A percentile compares a stretch with the other conserved stretches of the same genome.
phyloP scores from a whole-genome alignment of 805 yeast species.

The Pichia occidentalis region DNA sequence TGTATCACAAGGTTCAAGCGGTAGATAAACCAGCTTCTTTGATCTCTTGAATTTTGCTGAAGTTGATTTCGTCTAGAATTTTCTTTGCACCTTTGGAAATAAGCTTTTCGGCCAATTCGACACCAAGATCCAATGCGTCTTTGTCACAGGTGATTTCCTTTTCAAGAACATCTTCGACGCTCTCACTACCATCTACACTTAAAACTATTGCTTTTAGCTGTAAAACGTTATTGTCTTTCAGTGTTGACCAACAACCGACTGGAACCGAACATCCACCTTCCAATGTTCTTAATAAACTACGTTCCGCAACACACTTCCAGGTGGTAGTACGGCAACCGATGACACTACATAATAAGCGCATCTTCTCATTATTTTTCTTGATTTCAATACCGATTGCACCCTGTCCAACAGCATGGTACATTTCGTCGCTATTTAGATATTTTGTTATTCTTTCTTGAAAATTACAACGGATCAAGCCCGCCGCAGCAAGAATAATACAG shows the following conservation, averaged over 20 bases:
- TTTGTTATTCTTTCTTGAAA: conserved; percentile 71
- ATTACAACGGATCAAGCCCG: conserved; percentile 76
- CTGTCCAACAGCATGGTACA: conserved; percentile 98
- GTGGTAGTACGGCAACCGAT: conserved; percentile 64
- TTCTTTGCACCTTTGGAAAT: conserved; percentile 73
- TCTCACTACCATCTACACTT: conserved; percentile 71
- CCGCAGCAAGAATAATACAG: conserved; percentile 85
- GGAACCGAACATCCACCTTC: conserved; percentile 99
- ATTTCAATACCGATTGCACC: conserved; percentile 95
- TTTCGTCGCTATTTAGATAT: conserved; percentile 62
- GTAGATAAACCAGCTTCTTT: conserved; percentile 30
- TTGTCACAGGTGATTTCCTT: conserved; percentile 33
- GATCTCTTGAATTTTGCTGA: conserved; percentile 49
- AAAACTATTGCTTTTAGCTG: conserved; percentile 67
- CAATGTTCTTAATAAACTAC: conserved; percentile 75
- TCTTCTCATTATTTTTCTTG: conserved; percentile 55
- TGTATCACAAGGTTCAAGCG: too few species aligned
- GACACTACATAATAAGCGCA: conserved; percentile 51
- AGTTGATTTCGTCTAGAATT: conserved; percentile 75
- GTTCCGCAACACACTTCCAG: conserved; percentile 78
- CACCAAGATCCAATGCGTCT: conserved; percentile 71
- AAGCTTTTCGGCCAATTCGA: conserved; percentile 57
- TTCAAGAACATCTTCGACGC: conserved; percentile 50
- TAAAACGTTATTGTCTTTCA: conserved; percentile 37
- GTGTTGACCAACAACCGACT: conserved; percentile 72